Evolutionary conservation across 1,284 basidiomycete species (phyloP).

Genomic region (Leccinum insolens): DNA sequence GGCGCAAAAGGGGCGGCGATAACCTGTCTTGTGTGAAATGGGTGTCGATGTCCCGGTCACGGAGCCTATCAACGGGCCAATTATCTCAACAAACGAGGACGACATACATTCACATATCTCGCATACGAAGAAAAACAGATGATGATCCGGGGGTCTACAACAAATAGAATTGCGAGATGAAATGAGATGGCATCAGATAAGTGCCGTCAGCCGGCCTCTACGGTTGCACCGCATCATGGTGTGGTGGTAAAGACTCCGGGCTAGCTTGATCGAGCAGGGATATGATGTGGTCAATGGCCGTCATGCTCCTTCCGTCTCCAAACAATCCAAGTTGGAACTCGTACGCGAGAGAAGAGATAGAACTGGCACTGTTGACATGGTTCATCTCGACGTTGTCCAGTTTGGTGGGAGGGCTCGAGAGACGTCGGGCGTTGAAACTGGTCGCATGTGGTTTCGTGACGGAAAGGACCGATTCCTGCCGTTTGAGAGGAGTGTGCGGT

Average conservation of each 20-base stretch:
- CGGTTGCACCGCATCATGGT: constrained; percentile 1
- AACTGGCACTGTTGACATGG: constrained; percentile 23
- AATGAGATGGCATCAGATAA: not conserved
- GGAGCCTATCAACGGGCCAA: not conserved
- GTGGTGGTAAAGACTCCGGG: constrained; percentile 11
- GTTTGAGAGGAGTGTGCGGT: constrained; percentile 15
- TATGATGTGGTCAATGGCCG: constrained; percentile 29
- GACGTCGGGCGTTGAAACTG: not conserved
- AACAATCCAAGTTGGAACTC: constrained; percentile 30
- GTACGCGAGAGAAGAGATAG: constrained; percentile 34
- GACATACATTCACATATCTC: not conserved
- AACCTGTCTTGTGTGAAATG: not conserved
- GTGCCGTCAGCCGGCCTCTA: constrained; percentile 14
- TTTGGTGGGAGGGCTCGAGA: constrained; percentile 26
- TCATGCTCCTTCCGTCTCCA: constrained; percentile 27
- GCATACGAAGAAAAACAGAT: not conserved
- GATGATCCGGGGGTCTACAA: not conserved
- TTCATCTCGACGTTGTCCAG: constrained; percentile 14
- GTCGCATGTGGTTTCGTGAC: not conserved
- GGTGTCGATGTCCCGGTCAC: not conserved
- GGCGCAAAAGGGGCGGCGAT: not conserved
- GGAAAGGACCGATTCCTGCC: constrained; percentile 21
- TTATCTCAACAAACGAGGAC: not conserved
- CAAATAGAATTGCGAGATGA: not conserved
- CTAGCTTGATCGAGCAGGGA: constrained; percentile 34